Base-by-base conservation (phyloP, 148 eudicot genomes). In the Chenopodium quinoa region DNA sequence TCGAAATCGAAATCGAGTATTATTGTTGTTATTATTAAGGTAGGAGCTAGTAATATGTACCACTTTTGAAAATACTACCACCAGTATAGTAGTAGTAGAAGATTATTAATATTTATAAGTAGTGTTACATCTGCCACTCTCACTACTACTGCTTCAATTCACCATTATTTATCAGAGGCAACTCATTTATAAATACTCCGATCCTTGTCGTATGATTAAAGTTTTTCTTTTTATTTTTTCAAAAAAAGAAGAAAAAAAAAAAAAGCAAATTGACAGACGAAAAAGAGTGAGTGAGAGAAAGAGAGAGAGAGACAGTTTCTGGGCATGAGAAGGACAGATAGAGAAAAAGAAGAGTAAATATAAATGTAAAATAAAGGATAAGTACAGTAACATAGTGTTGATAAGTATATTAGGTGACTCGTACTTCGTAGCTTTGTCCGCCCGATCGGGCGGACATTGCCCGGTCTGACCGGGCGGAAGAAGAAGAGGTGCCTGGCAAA, bases 241-340 rank as follows among this genome's bases (percentile, higher is more conserved):
- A 14, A 56, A 52, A 56, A 56, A 56, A 23, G 25, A 23, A 23
- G 0, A 70, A 70, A 0, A 31, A 69, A 34, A 14, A 32, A 4
- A 0, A 70, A 70, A 34, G 9, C 9, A 70, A 4, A 70, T 4
- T 19, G 25, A 40, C 6, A 16, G 10, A 71, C 5, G 6, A 12
- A 60, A 50, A 27, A 50, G 23, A 82, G 73, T 47, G 58, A 54
- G 79, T 72, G 75, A 44, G 75, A 20, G 64, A 27, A 25, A 46
- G 75, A 71, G 20, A 54, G 19, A 54, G 60, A 58, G 29, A 82
- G 73, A 82, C 76, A 69, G 80, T 70, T 70, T 19, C 78, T 62
- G 82, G 63, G 71, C 58, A 79, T 66, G 75, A 83, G 37, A 68
- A 75, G 29, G 78, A 74, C 68, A 65, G 64, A 75, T 48, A 20